These are phyloP conservation scores for Eleusine coracana DNA, from an alignment of 176 grass and related monocot genomes.

Conservation along the genomic window DNA sequence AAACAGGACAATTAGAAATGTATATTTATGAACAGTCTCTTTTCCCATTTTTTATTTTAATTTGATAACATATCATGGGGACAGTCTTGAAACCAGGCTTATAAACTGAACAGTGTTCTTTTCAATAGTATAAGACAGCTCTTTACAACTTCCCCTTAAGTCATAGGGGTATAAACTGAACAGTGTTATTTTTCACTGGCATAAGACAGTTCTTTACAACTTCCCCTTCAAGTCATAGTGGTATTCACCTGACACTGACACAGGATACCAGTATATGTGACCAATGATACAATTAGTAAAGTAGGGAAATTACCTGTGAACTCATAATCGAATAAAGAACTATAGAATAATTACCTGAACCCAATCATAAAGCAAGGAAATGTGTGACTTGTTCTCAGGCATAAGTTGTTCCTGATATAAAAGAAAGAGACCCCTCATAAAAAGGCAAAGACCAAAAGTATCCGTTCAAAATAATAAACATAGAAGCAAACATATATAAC, in stretches of 20 bases:
- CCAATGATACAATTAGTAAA: background rate
- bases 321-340: conserved; percentile 20
- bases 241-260: background rate
- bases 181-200: background rate
- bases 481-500: conserved; percentile 31
- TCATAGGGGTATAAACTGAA: background rate
- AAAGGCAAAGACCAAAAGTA: background rate
- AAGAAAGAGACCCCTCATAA: conserved; percentile 15
- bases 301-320: background rate
- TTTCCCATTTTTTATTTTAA: too few relatives aligned
- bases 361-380: conserved; percentile 63
- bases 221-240: background rate
- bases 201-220: conserved; percentile 12
- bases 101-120: background rate
- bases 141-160: background rate
- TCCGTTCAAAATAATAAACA: conserved; percentile 20
- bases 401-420: conserved; percentile 43
- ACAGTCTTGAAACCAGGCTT: conserved; percentile 11
- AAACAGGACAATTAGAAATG: conserved; percentile 5
- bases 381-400: conserved; percentile 36
- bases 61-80: background rate
- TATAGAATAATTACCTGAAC: conserved; percentile 52
- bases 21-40: background rate
- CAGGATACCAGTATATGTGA: background rate
- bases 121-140: background rate